Base-by-base conservation (phyloP, 2,329 filamentous ascomycete genomes). In the Fusarium sp. region DNA sequence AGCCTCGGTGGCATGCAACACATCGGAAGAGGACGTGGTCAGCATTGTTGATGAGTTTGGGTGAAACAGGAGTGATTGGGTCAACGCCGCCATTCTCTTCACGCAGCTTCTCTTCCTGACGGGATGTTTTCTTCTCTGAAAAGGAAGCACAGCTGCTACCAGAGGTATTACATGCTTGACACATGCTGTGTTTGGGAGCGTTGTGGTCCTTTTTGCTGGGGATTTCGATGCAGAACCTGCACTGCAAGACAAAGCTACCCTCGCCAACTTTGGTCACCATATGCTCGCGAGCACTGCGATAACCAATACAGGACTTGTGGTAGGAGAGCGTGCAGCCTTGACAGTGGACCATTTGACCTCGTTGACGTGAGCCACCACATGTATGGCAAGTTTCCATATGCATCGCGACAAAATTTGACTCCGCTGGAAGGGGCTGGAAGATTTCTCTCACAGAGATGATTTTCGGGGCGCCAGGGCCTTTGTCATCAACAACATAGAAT, bases 261-360 rank as follows among this genome's bases (percentile, higher is more conserved):
- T 91, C 84, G 4, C 85, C 90, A 55, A 98, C 81, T 78, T 98
- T 99, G 25, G 94, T 98, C 12, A 93, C 93, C 38, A 96, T 82
- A 78, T 98, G 96, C n/a, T 97, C 94, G 65, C 96, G 87, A 15
- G 79, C 83, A 54, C 86, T 87, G 52, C 96, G 88, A 51, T 86
- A 84, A 2, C 95, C 94, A 29, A 99, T 84, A 76, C 96, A 99
- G 43, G 82, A 82, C 78, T 92, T 93, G 80, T 99, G 96, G 72
- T 94, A 97, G 0, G 92, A 86, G 49, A 91, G 84, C 3, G 91
- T 94, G 78, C 96, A 99, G 30, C 96, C 96, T 81, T 99, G 97
- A 73, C 96, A 99, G 76, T 91, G 90, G 34, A 99, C 86, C 25
- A 99, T 83, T 41, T 87, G 84, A 1, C 93, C 94, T 18, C 79